phyloP scores from a whole-genome alignment of 2,329 filamentous ascomycete species.

The Neonectria neomacrospora region DNA sequence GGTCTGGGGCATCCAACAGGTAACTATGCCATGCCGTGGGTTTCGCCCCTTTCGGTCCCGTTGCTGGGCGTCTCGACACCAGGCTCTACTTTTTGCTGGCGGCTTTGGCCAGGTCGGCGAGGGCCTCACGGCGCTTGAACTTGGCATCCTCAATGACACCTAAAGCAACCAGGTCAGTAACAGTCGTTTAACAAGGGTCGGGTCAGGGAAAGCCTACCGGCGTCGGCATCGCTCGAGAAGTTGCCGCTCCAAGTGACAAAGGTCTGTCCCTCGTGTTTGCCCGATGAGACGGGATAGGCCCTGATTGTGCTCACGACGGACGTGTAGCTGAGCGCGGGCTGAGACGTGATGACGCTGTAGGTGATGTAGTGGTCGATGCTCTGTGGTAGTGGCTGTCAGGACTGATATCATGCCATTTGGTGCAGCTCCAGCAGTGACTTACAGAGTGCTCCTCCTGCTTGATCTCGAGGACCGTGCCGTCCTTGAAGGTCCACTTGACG shows the following conservation, averaged over 20 bases:
- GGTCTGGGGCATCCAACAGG: neutral
- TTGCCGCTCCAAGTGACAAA: conserved; percentile 76
- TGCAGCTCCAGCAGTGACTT: conserved; percentile 19
- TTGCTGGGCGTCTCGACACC: neutral
- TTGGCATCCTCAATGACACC: conserved; percentile 79
- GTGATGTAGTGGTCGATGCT: conserved; percentile 78
- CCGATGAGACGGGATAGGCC: conserved; percentile 73
- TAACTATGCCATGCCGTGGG: neutral
- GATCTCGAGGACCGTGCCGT: conserved; percentile 74
- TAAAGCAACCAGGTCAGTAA: conserved; percentile 47
- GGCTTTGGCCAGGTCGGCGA: conserved; percentile 71
- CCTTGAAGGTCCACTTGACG: conserved; percentile 77
- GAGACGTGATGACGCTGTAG: conserved; percentile 75
- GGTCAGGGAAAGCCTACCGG: conserved; percentile 60
- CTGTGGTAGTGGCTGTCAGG: conserved; percentile 32
- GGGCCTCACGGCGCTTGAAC: conserved; percentile 79
- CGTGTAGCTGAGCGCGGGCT: conserved; percentile 73
- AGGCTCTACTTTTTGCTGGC: conserved; percentile 47
- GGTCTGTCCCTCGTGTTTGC: conserved; percentile 71
- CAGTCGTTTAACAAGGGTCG: neutral
- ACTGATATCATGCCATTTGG: neutral
- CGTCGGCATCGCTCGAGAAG: conserved; percentile 77
- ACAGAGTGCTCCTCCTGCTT: conserved; percentile 82
- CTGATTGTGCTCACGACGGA: conserved; percentile 75
- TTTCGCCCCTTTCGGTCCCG: neutral